Evolutionary conservation across 2,329 filamentous ascomycete species (phyloP).

Genomic region (Ascochyta viciae-villosae): DNA sequence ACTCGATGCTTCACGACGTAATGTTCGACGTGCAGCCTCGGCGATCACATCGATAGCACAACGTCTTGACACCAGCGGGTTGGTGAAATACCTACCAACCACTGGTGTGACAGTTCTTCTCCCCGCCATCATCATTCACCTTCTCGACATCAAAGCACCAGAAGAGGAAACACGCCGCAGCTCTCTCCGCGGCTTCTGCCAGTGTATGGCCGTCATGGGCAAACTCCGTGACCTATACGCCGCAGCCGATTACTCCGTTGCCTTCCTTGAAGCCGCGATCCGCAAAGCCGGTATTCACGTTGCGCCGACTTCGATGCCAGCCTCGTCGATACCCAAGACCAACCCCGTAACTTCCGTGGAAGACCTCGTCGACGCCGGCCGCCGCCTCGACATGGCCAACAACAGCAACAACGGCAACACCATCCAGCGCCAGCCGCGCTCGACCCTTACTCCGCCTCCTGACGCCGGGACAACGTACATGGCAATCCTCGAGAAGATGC

Average conservation of each 20-base stretch:
- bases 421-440: constrained; percentile 24
- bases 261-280: constrained; percentile 90
- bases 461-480: constrained; percentile 47
- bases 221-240: constrained; percentile 88
- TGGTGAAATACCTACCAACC: constrained; percentile 83
- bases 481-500: constrained; percentile 41
- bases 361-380: constrained; percentile 55
- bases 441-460: constrained; percentile 51
- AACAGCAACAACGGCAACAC: constrained; percentile 10
- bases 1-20: constrained; percentile 81
- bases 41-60: constrained; percentile 86
- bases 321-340: constrained; percentile 32
- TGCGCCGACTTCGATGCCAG: constrained; percentile 50
- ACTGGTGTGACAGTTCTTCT: constrained; percentile 90
- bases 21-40: constrained; percentile 82
- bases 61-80: constrained; percentile 73
- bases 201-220: constrained; percentile 92
- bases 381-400: constrained; percentile 47
- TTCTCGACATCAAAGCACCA: constrained; percentile 88
- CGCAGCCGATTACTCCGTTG: constrained; percentile 93
- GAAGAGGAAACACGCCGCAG: constrained; percentile 73
- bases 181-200: constrained; percentile 81
- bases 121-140: constrained; percentile 91
- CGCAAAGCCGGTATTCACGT: constrained; percentile 84
- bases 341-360: constrained; percentile 52